Evolutionary conservation across 2,329 filamentous ascomycete genomes (phyloP).

Genomic region (Nannizziopsis arthrosporioides): DNA sequence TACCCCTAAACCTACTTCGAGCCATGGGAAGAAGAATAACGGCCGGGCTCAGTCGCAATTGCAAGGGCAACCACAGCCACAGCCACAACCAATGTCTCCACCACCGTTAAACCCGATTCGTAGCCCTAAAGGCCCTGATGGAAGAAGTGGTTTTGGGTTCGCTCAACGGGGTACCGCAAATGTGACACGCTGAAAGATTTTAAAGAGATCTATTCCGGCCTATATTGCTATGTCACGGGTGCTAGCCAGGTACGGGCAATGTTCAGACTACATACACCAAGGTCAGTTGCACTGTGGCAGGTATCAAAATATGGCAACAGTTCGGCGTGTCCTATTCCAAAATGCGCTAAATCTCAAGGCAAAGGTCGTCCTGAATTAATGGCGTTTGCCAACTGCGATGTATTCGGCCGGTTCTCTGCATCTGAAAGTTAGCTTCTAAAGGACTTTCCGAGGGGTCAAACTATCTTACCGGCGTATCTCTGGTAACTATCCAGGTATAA

Average conservation of each 20-base stretch:
- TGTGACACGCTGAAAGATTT: conserved; percentile 20
- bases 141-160: conserved; percentile 67
- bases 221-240: too few species aligned
- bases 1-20: conserved; percentile 50
- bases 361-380: conserved; percentile 46
- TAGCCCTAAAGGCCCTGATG: conserved; percentile 65
- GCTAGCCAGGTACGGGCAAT: too few species aligned
- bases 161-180: conserved; percentile 43
- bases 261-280: too few species aligned
- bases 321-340: background rate
- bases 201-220: background rate
- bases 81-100: conserved; percentile 20
- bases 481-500: conserved; percentile 58
- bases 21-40: conserved; percentile 36
- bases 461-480: conserved; percentile 44
- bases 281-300: background rate
- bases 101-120: conserved; percentile 52
- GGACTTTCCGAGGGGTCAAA: background rate
- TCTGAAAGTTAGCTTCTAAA: conserved; percentile 3
- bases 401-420: conserved; percentile 48
- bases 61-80: conserved; percentile 6
- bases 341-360: conserved; percentile 28
- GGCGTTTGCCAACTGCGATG: conserved; percentile 47
- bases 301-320: background rate
- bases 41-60: conserved; percentile 16